Percentiles rank a stretch among this genome's conserved stretches.
phyloP scores from a whole-genome alignment of 2,329 filamentous ascomycete species.

The Fusarium musae region DNA sequence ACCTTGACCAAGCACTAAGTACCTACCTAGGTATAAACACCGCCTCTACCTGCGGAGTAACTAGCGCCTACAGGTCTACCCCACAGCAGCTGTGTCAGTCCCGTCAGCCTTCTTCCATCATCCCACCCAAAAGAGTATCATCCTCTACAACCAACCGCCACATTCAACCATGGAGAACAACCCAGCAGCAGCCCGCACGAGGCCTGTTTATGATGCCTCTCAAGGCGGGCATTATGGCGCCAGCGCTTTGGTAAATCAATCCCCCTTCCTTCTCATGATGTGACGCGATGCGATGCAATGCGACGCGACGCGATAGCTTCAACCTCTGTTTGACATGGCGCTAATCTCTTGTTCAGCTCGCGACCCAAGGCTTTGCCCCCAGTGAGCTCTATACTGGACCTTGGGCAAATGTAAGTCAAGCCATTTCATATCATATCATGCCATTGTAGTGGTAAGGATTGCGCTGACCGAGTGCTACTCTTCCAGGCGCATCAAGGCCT shows the following conservation, averaged over 20 bases:
- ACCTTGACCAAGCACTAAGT: too few relatives aligned
- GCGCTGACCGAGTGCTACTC: neutral
- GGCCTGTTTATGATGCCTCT: slow-evolving; percentile 76
- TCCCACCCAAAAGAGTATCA: too few relatives aligned
- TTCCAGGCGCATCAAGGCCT: slow-evolving; percentile 91
- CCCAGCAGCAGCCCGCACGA: slow-evolving; percentile 64
- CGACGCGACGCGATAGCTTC: neutral
- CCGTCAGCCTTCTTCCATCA: too few relatives aligned
- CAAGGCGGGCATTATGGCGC: slow-evolving; percentile 78
- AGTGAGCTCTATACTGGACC: slow-evolving; percentile 92
- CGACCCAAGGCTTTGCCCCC: slow-evolving; percentile 88
- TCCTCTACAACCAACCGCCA: too few relatives aligned
- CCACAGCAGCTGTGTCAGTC: too few relatives aligned
- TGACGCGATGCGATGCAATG: neutral
- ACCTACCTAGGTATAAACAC: too few relatives aligned
- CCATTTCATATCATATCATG: neutral
- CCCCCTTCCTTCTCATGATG: neutral
- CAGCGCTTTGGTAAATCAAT: neutral
- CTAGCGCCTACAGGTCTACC: too few relatives aligned
- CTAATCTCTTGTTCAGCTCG: slow-evolving; percentile 68
- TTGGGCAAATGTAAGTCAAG: slow-evolving; percentile 85
- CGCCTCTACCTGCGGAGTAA: too few relatives aligned
- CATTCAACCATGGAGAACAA: neutral
- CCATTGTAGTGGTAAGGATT: neutral
- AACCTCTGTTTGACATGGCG: neutral